These are phyloP conservation scores for Oenanthe javanica DNA, from an alignment of 140 eudicot genomes.

Conservation along the genomic window DNA sequence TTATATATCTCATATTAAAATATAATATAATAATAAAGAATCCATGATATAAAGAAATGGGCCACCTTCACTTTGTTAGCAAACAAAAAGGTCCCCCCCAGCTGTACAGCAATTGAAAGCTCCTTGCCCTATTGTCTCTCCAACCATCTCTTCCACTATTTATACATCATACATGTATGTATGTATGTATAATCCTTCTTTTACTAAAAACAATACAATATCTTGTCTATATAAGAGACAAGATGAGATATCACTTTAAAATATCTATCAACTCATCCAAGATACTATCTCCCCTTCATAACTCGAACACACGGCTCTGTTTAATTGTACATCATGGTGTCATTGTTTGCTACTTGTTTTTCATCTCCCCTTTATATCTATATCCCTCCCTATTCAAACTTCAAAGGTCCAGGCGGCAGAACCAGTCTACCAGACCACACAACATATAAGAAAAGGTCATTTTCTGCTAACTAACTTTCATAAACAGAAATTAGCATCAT, in stretches of 20 bases:
- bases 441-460: background rate
- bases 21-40: background rate
- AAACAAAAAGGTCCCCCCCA: background rate
- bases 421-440: background rate
- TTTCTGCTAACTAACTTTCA: background rate
- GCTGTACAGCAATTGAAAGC: conserved; percentile 8
- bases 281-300: background rate
- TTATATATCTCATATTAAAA: background rate
- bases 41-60: background rate
- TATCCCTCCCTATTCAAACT: background rate
- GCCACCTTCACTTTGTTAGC: background rate
- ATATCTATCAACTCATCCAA: background rate
- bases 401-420: background rate
- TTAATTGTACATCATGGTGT: background rate
- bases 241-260: background rate
- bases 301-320: background rate
- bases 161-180: background rate
- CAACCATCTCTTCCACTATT: background rate
- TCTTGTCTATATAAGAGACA: background rate
- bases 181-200: too few species aligned
- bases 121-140: background rate
- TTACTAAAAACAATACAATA: too few species aligned
- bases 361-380: background rate
- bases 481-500: background rate
- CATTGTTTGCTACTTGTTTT: background rate